A percentile compares a stretch with the other conserved stretches of the same genome.
Evolutionary conservation across 164 flowering plant species (phyloP).

Genomic region (Akebia trifoliata): DNA sequence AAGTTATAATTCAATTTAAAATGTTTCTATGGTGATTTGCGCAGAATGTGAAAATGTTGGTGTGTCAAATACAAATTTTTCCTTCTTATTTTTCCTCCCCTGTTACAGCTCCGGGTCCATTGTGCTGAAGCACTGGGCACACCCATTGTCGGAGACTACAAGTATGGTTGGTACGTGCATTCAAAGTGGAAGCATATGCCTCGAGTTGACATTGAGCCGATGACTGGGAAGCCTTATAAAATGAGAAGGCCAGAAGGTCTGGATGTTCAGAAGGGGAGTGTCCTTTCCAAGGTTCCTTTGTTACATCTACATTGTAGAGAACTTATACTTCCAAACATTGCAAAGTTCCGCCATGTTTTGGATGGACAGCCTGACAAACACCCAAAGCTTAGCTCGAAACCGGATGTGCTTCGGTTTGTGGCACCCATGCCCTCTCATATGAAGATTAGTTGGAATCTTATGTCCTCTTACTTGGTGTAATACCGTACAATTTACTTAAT

Average conservation of each 20-base stretch:
- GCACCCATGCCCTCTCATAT: constrained; percentile 88
- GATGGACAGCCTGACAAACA: constrained; percentile 13
- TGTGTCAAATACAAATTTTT: too few species aligned
- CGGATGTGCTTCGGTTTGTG: constrained; percentile 72
- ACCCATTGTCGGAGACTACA: constrained; percentile 89
- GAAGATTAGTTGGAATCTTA: constrained; percentile 95
- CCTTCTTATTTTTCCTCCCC: background rate
- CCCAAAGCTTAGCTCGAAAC: constrained; percentile 22
- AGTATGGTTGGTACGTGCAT: constrained; percentile 86
- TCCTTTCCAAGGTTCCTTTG: constrained; percentile 78
- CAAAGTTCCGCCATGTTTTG: constrained; percentile 41
- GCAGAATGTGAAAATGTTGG: too few species aligned
- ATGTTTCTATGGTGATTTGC: too few species aligned
- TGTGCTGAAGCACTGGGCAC: constrained; percentile 94
- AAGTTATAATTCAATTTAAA: too few species aligned
- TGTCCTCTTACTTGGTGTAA: constrained; percentile 83
- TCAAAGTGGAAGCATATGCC: constrained; percentile 80
- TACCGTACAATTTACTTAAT: background rate
- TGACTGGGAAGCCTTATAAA: constrained; percentile 66
- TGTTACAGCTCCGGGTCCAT: constrained; percentile 77
- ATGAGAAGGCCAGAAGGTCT: constrained; percentile 68
- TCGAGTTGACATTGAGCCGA: constrained; percentile 62
- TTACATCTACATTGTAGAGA: constrained; percentile 87
- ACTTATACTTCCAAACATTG: constrained; percentile 73
- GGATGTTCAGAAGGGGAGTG: constrained; percentile 91